Base-by-base conservation (phyloP, 2,329 filamentous ascomycete species). In the Parastagonospora nodorum region DNA sequence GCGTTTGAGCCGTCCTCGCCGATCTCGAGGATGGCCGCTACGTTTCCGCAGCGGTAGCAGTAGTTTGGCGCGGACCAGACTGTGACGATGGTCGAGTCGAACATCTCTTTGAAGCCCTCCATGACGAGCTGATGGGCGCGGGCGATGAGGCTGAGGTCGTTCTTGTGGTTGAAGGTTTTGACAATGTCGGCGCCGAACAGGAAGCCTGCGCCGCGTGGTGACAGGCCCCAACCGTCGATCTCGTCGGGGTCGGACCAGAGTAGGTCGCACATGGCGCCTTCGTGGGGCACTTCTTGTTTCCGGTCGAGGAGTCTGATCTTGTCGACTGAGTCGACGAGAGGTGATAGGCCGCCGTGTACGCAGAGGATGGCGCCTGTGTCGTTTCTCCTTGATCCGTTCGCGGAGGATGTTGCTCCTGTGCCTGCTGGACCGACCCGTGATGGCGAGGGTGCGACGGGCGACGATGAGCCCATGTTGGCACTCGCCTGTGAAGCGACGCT, bases 41-140 rank as follows among this genome's bases (percentile, higher is more conserved):
- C 45, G 9, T 48, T 48, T 1, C 45, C 45, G 39, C 45, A 48
- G 14, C 45, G 31, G 33, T 48, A 48, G 45, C 45, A 48, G 45
- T 48, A 48, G 28, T 48, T 48, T n/a, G 45, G 45, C n/a, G 45
- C 45, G 12, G 45, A 48, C 45, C 45, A 99, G n/a, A 99, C 94
- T 0, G 94, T 99, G 36, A 97, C 94, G 58, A 99, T 97, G 41
- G 87, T 90, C 11, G 87, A 88, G 70, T 69, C 67, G 68, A 97
- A 99, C 92, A 97, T 97, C 15, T 97, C 94, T 77, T 97, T 97
- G 75, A 97, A 99, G 0, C 94, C 94, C 73, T 99, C 94, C 94
- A 97, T 99, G 58, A 99, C 94, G 16, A 99, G 85, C 74, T 99
- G 94, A 71, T 99, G 94, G 1, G 94, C 94, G 48, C 94, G 86